Evolutionary conservation across 345 rosid genomes (phyloP).

Genomic region (Alliaria petiolata): DNA sequence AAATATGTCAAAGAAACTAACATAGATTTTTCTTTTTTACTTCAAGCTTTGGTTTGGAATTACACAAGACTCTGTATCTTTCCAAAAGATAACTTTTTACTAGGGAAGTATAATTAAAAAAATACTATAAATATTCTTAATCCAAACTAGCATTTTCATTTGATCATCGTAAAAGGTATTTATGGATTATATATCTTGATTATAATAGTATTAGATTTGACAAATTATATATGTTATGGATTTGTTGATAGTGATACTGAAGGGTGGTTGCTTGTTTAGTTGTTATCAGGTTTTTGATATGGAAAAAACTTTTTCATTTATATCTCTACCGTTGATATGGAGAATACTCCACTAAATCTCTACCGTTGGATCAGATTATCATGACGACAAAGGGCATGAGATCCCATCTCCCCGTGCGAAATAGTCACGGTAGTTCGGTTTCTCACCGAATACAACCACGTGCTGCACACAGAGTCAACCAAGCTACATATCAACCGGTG

Average conservation of each 20-base stretch:
- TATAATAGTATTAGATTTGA: not conserved
- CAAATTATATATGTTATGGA: not conserved
- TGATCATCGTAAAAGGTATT: too few relatives aligned
- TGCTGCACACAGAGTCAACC: not conserved
- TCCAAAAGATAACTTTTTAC: not conserved
- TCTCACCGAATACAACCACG: constrained; percentile 12
- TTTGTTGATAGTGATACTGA: too few relatives aligned
- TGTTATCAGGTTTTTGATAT: too few relatives aligned
- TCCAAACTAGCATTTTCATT: too few relatives aligned
- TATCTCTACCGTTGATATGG: too few relatives aligned
- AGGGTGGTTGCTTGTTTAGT: too few relatives aligned
- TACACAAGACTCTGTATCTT: not conserved
- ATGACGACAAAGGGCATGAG: not conserved
- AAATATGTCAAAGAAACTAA: constrained; percentile 11
- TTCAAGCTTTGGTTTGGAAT: not conserved
- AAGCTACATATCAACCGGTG: not conserved
- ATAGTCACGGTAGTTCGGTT: not conserved
- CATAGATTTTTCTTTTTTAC: not conserved
- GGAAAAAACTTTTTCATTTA: too few relatives aligned
- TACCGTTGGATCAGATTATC: not conserved
- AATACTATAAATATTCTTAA: too few relatives aligned
- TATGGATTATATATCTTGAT: too few relatives aligned
- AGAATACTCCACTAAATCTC: not conserved
- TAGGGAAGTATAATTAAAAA: too few relatives aligned
- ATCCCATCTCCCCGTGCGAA: not conserved